Percentiles rank a stretch among this genome's conserved stretches.
Evolutionary conservation across 2,329 filamentous ascomycete genomes (phyloP).

Genomic region (Gnomoniopsis sp.): DNA sequence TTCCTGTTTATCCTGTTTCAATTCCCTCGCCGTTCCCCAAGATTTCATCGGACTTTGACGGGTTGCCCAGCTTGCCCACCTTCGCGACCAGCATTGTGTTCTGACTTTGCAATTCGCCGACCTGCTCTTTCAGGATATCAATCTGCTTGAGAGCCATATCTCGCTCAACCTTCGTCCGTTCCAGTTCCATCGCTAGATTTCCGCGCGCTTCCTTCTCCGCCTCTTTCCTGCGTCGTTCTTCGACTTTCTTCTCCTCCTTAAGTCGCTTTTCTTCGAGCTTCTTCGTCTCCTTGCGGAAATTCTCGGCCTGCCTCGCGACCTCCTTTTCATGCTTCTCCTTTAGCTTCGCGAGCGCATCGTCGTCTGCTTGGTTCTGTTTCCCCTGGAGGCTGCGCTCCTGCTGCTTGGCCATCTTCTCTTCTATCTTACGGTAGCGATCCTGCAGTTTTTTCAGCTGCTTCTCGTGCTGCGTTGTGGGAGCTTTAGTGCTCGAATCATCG

Average conservation of each 20-base stretch:
- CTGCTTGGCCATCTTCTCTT: slow-evolving; percentile 58
- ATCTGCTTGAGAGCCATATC: slow-evolving; percentile 51
- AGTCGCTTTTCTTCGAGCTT: slow-evolving; percentile 63
- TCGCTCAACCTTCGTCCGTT: slow-evolving; percentile 46
- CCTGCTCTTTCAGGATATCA: slow-evolving; percentile 50
- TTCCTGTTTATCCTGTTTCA: neutral
- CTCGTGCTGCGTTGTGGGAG: slow-evolving; percentile 42
- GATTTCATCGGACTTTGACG: neutral
- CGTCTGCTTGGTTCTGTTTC: slow-evolving; percentile 25
- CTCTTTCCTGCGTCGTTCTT: slow-evolving; percentile 47
- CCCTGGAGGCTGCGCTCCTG: slow-evolving; percentile 43
- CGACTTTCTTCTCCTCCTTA: slow-evolving; percentile 59
- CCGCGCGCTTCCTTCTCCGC: slow-evolving; percentile 51
- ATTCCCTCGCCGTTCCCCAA: neutral
- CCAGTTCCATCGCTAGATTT: slow-evolving; percentile 49
- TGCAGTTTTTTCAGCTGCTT: slow-evolving; percentile 65
- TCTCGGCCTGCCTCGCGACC: slow-evolving; percentile 63
- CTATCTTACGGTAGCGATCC: slow-evolving; percentile 57
- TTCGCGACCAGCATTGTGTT: slow-evolving; percentile 56
- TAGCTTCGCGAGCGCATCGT: slow-evolving; percentile 50
- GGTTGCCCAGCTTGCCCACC: slow-evolving; percentile 41
- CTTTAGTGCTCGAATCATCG: slow-evolving; percentile 34
- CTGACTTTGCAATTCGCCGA: slow-evolving; percentile 56
- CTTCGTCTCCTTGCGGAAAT: slow-evolving; percentile 59
- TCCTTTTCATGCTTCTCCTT: slow-evolving; percentile 62